Base-by-base conservation (phyloP, 306 rosid species). In the Vigna trinervia region DNA sequence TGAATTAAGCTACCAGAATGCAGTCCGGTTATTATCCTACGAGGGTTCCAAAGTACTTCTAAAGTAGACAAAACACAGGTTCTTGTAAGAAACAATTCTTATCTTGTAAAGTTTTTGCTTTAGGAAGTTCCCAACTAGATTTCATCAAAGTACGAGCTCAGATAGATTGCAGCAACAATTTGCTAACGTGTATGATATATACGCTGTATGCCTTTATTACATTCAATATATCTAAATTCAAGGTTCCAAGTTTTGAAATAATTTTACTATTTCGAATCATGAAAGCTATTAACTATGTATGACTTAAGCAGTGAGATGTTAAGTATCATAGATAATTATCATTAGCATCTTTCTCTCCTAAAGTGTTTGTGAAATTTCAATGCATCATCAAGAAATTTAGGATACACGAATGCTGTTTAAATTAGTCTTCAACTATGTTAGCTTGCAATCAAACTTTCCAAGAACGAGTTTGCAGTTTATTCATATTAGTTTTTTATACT, bases 1-100 rank as follows among this genome's bases (percentile, higher is more conserved):
- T 46, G 85, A 77, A 36, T 48, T 77, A 64, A 77, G 82, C 36
- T 82, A 82, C 32, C 85, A 82, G 58, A 82, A 82, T 54, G 82
- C 82, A 12, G 71, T 82, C 30, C 76, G 66, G 22, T 23, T 82
- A 65, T 71, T 82, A 81, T 82, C 85, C 43, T 82, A 77, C 56
- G 76, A 82, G 45, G 85, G 82, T 53, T 82, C 82, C 6, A 82
- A 77, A 71, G 46, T 82, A 46, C 85, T 71, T 64, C 65, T 63
- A 54, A 64, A 65, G 20, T 52, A 77, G 67, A 17, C 57, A 19
- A 77, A 81, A 47, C 28, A 60, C 15, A 61, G 32, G 68, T 41
- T 69, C 66, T 51, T 41, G 53, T 6, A 30, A 22, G 41, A 65
- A 59, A 38, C 8, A 1, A 15, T 56, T 56, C 30, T 26, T 67